Conservation (phyloP, 345 rosid genomes). For the Linum lewisii region DNA sequence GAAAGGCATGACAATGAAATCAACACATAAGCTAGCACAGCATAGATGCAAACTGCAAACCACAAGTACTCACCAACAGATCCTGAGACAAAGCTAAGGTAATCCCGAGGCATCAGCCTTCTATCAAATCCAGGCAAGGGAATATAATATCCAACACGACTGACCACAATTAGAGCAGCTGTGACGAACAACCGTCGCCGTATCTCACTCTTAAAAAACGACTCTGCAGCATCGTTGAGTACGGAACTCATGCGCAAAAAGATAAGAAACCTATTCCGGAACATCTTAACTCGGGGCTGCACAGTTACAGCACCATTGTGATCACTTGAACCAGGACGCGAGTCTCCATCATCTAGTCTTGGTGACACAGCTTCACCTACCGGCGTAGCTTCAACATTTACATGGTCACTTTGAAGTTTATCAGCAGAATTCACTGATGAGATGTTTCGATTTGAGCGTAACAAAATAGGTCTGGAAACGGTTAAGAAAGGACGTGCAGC, state of each 20-base stretch:
- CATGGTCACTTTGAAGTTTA: conserved; percentile 28
- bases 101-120: conserved; percentile 76
- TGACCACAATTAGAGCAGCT: conserved; percentile 49
- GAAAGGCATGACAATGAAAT: background rate
- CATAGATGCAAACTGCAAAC: background rate
- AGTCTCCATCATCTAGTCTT: conserved; percentile 22
- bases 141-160: conserved; percentile 83
- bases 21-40: background rate
- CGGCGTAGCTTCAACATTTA: conserved; percentile 27
- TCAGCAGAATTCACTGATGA: conserved; percentile 34
- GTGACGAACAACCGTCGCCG: conserved; percentile 77
- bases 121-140: conserved; percentile 92
- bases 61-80: conserved; percentile 56
- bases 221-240: conserved; percentile 56
- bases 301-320: conserved; percentile 16
- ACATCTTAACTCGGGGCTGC: conserved; percentile 37
- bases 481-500: conserved; percentile 17
- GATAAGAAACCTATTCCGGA: conserved; percentile 64
- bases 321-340: conserved; percentile 14
- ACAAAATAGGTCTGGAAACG: conserved; percentile 17
- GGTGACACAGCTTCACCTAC: conserved; percentile 26
- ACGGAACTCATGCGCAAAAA: conserved; percentile 65
- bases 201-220: conserved; percentile 90
- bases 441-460: conserved; percentile 19
- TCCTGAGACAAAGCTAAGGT: conserved; percentile 81